These are phyloP conservation scores for Pseudoscleropodium purum DNA, from an alignment of 225 moss, liverwort and hornwort species.

Conservation along the genomic window DNA sequence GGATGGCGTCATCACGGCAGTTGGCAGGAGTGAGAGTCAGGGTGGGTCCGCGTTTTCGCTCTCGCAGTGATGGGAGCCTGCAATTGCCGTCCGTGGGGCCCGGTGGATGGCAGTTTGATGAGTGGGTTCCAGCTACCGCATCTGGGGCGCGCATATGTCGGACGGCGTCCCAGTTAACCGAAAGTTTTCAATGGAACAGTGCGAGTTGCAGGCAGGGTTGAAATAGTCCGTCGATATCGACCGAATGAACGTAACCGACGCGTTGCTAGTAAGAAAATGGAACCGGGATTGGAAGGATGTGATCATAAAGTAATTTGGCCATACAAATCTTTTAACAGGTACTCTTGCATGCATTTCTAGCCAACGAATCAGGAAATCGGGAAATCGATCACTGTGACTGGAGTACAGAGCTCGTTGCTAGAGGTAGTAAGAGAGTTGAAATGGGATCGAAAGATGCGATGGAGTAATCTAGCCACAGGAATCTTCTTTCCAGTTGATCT, in stretches of 20 bases:
- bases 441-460: not conserved
- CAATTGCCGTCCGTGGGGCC: not conserved
- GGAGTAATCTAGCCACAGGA: not conserved
- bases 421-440: not conserved
- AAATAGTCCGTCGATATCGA: not conserved
- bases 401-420: not conserved
- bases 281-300: not conserved
- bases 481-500: not conserved
- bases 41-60: not conserved
- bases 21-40: not conserved
- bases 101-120: not conserved
- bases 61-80: not conserved
- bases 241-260: no score
- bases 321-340: not conserved
- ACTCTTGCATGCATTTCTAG: not conserved
- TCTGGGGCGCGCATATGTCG: not conserved
- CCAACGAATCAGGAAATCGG: not conserved
- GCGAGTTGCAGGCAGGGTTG: not conserved
- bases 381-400: not conserved
- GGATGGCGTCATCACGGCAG: not conserved
- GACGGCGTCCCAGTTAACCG: not conserved
- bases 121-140: not conserved
- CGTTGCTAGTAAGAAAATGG: not conserved
- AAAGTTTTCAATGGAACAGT: not conserved
- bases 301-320: not conserved